A percentile compares a stretch with the other conserved stretches of the same genome.
These are phyloP conservation scores for Paramecium sexaurelia DNA, from an alignment of 73 alveolate species.

Conservation along the genomic window DNA sequence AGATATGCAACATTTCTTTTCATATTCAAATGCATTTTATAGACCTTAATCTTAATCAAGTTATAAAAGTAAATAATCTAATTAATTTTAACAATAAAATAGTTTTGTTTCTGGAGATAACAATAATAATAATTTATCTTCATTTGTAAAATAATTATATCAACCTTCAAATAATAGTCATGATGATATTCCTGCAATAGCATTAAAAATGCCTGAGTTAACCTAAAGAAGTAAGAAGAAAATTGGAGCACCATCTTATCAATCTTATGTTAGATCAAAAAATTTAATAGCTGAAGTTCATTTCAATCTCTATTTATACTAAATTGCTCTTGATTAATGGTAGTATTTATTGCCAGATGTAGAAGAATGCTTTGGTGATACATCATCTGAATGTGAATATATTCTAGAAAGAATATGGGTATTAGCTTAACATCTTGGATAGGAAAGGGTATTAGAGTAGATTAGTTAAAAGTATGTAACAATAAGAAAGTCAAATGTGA, in stretches of 20 bases:
- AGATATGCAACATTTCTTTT: not conserved
- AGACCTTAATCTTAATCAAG: not conserved
- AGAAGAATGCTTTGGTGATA: not conserved
- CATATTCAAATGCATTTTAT: not conserved
- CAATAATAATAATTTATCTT: not conserved
- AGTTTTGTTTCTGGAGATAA: not conserved
- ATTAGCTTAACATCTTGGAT: not conserved
- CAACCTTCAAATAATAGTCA: conserved; percentile 2
- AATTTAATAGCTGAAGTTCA: conserved; percentile 3
- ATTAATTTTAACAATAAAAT: not conserved
- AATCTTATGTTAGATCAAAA: not conserved
- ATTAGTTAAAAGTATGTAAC: not conserved
- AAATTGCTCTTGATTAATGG: not conserved
- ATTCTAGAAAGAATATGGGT: not conserved
- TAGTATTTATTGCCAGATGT: not conserved
- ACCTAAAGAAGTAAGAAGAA: not conserved
- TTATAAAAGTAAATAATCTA: not conserved
- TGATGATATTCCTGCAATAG: conserved; percentile 6
- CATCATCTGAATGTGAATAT: not conserved
- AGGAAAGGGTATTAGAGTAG: not conserved
- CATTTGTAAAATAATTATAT: not conserved
- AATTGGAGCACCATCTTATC: not conserved
- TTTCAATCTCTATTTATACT: not conserved
- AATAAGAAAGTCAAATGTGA: conserved; percentile 1
- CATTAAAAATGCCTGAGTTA: not conserved